These are phyloP conservation scores for Combretum micranthum DNA, from an alignment of 345 rosid genomes.

Conservation along the genomic window DNA sequence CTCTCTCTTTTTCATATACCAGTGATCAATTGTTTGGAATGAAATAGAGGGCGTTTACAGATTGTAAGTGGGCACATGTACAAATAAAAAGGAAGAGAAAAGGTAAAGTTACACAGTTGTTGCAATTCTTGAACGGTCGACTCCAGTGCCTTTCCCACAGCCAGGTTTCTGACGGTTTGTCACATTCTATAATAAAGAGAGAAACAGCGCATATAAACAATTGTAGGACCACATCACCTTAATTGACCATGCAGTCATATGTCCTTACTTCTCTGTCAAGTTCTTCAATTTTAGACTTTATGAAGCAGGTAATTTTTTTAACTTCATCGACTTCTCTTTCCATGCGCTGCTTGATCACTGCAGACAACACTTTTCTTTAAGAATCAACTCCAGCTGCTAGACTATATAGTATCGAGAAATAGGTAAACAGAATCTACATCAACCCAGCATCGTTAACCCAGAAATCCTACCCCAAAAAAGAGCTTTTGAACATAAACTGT, in stretches of 20 bases:
- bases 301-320: conserved; percentile 59
- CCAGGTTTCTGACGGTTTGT: conserved; percentile 86
- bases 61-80: neutral
- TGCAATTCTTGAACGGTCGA: conserved; percentile 84
- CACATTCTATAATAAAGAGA: conserved; percentile 47
- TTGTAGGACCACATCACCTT: conserved; percentile 2
- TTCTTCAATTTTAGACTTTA: conserved; percentile 81
- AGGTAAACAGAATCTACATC: too few species aligned
- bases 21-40: neutral
- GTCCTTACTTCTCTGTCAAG: conserved; percentile 67
- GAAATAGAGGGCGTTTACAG: neutral
- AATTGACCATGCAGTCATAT: conserved; percentile 2
- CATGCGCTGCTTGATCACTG: conserved; percentile 91
- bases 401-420: neutral
- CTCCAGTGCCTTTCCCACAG: conserved; percentile 89
- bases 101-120: conserved; percentile 65
- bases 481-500: too few species aligned
- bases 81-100: conserved; percentile 6
- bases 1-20: too few species aligned
- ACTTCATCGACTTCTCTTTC: conserved; percentile 96
- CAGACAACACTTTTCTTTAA: too few species aligned
- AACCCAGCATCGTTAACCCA: too few species aligned
- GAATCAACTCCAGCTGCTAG: too few species aligned
- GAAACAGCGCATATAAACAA: conserved; percentile 4
- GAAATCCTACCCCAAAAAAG: too few species aligned